Conservation (phyloP, 352 stramenopile species). For the Halophytophthora polymorphica region DNA sequence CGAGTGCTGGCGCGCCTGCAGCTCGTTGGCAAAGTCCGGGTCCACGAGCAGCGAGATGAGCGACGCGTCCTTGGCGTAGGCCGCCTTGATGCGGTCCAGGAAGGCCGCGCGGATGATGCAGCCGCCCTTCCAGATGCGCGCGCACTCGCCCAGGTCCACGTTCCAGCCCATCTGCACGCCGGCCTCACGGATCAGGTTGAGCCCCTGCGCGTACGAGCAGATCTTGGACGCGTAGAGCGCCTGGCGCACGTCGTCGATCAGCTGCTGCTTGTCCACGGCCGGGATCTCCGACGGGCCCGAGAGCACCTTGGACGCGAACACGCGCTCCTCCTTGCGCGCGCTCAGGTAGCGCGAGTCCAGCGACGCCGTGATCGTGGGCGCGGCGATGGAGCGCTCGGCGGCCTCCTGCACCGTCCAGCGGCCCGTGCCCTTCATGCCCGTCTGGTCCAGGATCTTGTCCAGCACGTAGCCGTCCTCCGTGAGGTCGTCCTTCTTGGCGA, state of each 20-base stretch:
- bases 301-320: conserved; percentile 92
- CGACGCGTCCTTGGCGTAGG: conserved; percentile 89
- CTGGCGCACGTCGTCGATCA: conserved; percentile 95
- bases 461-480: conserved; percentile 83
- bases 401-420: conserved; percentile 95
- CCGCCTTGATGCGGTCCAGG: conserved; percentile 96
- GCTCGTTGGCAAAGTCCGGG: conserved; percentile 93
- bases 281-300: conserved; percentile 93
- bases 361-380: conserved; percentile 96
- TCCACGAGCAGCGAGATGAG: conserved; percentile 98
- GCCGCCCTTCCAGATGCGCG: conserved; percentile 98
- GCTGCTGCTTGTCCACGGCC: conserved; percentile 90
- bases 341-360: conserved; percentile 97
- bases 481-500: conserved; percentile 97
- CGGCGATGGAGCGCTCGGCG: conserved; percentile 95
- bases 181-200: conserved; percentile 94
- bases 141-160: conserved; percentile 95
- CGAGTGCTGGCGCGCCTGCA: conserved; percentile 93
- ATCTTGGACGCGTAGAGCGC: conserved; percentile 99
- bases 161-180: conserved; percentile 96
- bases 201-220: conserved; percentile 96
- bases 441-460: conserved; percentile 98
- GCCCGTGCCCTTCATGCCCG: conserved; percentile 98
- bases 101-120: conserved; percentile 99
- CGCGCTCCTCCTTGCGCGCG: conserved; percentile 94